Evolutionary conservation across 2,329 filamentous ascomycete species (phyloP).

Genomic region (Fusarium miscanthi): DNA sequence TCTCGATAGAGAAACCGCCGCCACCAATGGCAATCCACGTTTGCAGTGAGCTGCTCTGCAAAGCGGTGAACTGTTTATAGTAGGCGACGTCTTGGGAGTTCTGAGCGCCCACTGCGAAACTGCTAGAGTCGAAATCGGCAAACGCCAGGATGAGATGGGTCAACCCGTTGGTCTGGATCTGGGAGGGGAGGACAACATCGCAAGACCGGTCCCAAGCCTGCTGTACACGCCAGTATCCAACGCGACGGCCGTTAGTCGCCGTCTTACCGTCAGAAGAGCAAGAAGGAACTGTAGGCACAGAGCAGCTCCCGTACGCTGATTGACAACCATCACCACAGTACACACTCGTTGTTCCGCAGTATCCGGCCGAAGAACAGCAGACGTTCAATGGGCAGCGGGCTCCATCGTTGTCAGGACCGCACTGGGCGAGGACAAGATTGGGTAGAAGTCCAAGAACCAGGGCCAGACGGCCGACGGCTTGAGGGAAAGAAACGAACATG

Average conservation of each 20-base stretch:
- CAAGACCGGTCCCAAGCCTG: not conserved
- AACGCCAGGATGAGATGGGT: not conserved
- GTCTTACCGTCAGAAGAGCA: not conserved
- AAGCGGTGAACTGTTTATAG: not conserved
- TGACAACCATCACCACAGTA: not conserved
- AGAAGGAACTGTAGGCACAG: not conserved
- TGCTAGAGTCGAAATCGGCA: not conserved
- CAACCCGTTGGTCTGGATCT: not conserved
- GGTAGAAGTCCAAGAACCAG: not conserved
- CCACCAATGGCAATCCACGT: not conserved
- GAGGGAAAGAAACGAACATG: not conserved
- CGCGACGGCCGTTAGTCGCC: not conserved
- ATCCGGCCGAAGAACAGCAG: not conserved
- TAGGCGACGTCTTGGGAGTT: not conserved
- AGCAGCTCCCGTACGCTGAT: not conserved
- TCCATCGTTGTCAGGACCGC: not conserved
- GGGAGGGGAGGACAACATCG: not conserved
- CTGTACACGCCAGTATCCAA: not conserved
- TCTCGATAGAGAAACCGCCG: not conserved
- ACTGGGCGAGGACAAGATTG: not conserved
- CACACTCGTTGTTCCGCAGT: not conserved
- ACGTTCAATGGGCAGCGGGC: not conserved
- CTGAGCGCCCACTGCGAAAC: not conserved
- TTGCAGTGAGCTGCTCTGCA: not conserved
- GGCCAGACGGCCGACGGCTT: not conserved